These are phyloP conservation scores for Gynochthodes officinalis DNA, from an alignment of 257 asterid genomes.

Conservation along the genomic window DNA sequence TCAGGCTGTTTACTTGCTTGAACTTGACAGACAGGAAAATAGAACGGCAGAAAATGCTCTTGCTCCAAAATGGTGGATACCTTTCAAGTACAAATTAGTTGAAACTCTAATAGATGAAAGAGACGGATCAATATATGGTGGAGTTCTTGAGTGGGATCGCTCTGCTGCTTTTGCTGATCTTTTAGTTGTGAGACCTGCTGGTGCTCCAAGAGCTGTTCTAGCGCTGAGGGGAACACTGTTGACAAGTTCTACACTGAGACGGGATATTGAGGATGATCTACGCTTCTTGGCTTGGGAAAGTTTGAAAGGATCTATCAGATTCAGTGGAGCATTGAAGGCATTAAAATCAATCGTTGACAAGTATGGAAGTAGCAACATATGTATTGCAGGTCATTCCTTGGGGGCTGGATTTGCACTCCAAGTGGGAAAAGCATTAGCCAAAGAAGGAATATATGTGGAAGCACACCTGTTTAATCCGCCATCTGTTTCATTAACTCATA, in stretches of 20 bases:
- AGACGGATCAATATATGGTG: conserved; percentile 94
- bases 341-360: conserved; percentile 52
- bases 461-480: conserved; percentile 98
- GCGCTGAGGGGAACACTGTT: conserved; percentile 86
- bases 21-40: conserved; percentile 88
- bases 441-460: conserved; percentile 84
- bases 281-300: conserved; percentile 93
- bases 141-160: conserved; percentile 91
- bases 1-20: conserved; percentile 93
- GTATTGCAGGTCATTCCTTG: conserved; percentile 84
- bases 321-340: conserved; percentile 50
- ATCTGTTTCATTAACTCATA: conserved; percentile 80
- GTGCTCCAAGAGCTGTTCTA: conserved; percentile 86
- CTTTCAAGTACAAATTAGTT: conserved; percentile 81
- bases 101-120: conserved; percentile 75
- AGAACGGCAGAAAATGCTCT: conserved; percentile 64
- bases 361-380: conserved; percentile 69
- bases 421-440: conserved; percentile 90
- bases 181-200: conserved; percentile 69
- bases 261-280: conserved; percentile 91
- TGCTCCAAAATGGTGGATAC: conserved; percentile 98
- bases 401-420: conserved; percentile 99
- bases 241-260: conserved; percentile 70
- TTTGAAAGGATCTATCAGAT: conserved; percentile 83
- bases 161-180: conserved; percentile 82